Percentiles rank a stretch among this genome's conserved stretches.
These are phyloP conservation scores for Cryphonectria carpinicola DNA, from an alignment of 2,329 filamentous ascomycete genomes.

Conservation along the genomic window DNA sequence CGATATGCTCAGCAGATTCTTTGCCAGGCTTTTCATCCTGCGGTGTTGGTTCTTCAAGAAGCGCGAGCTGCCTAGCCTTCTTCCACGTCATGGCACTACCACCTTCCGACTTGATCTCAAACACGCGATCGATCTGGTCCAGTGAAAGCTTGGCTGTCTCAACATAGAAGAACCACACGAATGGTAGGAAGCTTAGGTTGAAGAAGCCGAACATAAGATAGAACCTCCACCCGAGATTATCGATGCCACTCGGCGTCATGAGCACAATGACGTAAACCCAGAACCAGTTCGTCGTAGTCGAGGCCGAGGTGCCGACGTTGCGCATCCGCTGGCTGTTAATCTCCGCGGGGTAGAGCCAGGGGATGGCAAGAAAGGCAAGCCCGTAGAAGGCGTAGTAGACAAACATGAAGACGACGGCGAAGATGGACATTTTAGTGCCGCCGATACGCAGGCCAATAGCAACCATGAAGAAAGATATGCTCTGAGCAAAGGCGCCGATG, in stretches of 20 bases:
- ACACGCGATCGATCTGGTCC: not conserved
- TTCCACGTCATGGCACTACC: not conserved
- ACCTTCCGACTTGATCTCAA: not conserved
- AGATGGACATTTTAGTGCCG: too few relatives aligned
- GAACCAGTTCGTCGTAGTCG: constrained; percentile 78
- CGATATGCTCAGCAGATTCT: too few relatives aligned
- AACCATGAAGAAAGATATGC: too few relatives aligned
- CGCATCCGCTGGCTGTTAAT: constrained; percentile 90
- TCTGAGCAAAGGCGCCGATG: too few relatives aligned
- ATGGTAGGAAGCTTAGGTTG: not conserved
- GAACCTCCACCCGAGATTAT: constrained; percentile 42
- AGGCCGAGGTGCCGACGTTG: constrained; percentile 90
- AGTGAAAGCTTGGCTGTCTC: not conserved
- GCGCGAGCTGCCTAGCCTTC: too few relatives aligned
- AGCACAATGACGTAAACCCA: constrained; percentile 43
- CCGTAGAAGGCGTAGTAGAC: too few relatives aligned
- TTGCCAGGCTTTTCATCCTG: too few relatives aligned
- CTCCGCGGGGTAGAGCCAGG: constrained; percentile 90
- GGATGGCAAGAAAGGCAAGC: not conserved
- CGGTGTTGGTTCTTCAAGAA: too few relatives aligned
- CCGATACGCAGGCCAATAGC: too few relatives aligned
- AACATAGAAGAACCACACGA: not conserved
- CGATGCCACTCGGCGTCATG: constrained; percentile 44
- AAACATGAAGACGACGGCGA: too few relatives aligned
- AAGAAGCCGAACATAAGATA: constrained; percentile 46